Conservation (phyloP, 1,284 basidiomycete genomes). For the Coniferiporia sulphurascens region DNA sequence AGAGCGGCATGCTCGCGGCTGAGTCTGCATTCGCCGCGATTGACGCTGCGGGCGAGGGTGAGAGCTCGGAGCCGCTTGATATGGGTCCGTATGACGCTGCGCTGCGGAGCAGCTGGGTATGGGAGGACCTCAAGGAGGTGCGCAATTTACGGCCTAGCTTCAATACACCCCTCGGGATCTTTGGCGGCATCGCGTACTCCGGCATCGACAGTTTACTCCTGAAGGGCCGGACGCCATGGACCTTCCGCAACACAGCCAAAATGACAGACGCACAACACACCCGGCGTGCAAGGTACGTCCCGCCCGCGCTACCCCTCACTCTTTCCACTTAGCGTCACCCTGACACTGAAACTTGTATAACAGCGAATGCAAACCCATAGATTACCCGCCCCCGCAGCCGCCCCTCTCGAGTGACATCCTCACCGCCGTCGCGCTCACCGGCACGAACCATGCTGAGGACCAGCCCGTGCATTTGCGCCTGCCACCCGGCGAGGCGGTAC, state of each 20-base stretch:
- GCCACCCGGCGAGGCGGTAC: conserved; percentile 46
- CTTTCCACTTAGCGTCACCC: background rate
- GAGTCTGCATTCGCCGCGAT: conserved; percentile 80
- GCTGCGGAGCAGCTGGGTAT: conserved; percentile 83
- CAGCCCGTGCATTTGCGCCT: conserved; percentile 88
- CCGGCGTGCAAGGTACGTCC: conserved; percentile 47
- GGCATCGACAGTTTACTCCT: conserved; percentile 87
- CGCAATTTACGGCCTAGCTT: conserved; percentile 93
- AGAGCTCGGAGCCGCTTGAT: conserved; percentile 44
- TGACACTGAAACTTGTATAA: background rate
- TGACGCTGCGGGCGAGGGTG: conserved; percentile 25
- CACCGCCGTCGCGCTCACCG: conserved; percentile 87
- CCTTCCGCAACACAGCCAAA: conserved; percentile 65
- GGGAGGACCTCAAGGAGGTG: conserved; percentile 86
- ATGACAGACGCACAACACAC: conserved; percentile 74
- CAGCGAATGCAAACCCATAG: conserved; percentile 72
- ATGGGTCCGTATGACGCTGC: conserved; percentile 75
- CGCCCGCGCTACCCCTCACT: background rate
- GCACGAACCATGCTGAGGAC: conserved; percentile 96
- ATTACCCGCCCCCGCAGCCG: conserved; percentile 87
- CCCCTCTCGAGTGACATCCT: conserved; percentile 93
- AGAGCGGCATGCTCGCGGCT: conserved; percentile 95
- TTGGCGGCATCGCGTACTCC: conserved; percentile 87
- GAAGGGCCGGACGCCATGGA: conserved; percentile 90
- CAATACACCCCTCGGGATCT: conserved; percentile 79